A percentile compares a stretch with the other conserved stretches of the same genome.
Conservation (phyloP, 2,329 filamentous ascomycete genomes). For the Scopulariopsis brevicaulis region DNA sequence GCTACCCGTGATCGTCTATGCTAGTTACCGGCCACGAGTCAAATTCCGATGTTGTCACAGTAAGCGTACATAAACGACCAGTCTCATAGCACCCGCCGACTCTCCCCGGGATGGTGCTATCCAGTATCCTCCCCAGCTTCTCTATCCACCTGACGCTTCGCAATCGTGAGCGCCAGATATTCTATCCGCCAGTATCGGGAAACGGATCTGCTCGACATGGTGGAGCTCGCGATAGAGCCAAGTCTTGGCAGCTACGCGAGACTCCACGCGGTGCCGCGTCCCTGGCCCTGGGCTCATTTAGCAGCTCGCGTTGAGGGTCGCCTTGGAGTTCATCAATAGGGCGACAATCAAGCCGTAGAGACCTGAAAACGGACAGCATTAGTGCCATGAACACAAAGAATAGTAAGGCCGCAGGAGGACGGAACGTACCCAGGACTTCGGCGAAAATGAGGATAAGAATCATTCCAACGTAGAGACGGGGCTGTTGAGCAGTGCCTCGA, state of each 20-base stretch:
- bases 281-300: conserved; percentile 23
- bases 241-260: background rate
- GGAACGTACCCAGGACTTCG: conserved; percentile 79
- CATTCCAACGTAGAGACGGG: conserved; percentile 89
- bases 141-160: background rate
- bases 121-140: background rate
- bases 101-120: background rate
- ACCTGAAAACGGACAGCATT: conserved; percentile 41
- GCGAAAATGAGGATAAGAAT: conserved; percentile 99
- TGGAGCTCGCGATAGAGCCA: background rate
- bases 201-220: background rate
- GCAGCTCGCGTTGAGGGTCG: conserved; percentile 51
- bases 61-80: conserved; percentile 5
- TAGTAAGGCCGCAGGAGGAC: background rate
- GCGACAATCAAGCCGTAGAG: conserved; percentile 98
- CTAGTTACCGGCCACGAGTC: conserved; percentile 1
- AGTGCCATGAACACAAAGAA: conserved; percentile 8
- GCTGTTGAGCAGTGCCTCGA: conserved; percentile 73
- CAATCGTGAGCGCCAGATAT: background rate
- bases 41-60: conserved; percentile 5
- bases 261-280: background rate
- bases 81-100: background rate
- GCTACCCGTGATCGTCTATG: background rate
- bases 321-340: conserved; percentile 98
- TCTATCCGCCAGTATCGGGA: background rate